Evolutionary conservation across 129 eudicot genomes (phyloP), one percentile per base, ranked within the genome.

Genomic region (Flaveria robusta): DNA sequence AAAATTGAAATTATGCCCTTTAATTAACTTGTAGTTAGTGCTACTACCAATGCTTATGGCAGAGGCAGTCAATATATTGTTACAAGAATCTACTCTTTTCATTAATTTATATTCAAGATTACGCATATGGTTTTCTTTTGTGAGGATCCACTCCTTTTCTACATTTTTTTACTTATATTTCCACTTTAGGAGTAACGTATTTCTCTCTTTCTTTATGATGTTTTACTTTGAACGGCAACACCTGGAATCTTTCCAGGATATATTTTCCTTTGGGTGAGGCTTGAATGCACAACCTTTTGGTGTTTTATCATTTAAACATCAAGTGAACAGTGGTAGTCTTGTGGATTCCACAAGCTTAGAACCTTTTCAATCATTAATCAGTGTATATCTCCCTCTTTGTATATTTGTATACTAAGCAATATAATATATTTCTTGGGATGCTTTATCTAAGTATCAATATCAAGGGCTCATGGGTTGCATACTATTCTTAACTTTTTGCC

Each of bases 391-490:
- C 20, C 12, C 66, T 71, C 29, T 24, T 71, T 45, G 1, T 29
- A 18, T 62, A 63, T n/a, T 46, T 43, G 37, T 59, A 24, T 24
- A 24, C 5, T 59, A 56, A 56, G 31, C 64, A 59, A 12, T 59
- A n/a, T n/a, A 59, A 20, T 41, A 42, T 54, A 31, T 42, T 43
- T 67, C 18, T 59, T 54, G 65, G 55, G 45, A 72, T 77, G 37
- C 70, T 75, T 54, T 54, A 55, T 71, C 22, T 72, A 15, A 65
- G 52, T 27, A 64, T 42, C 24, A 66, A 11, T 76, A 79, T 43
- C 50, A 34, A 26, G 41, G 81, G 71, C 77, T 72, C 77, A 81
- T 60, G 88, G 74, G 50, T 31, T 59, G 65, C 81, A 77, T 83
- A 84, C 82, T 62, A 66, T 66, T 74, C 55, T 73, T 47, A 26